These are phyloP conservation scores for Scutellaria barbata DNA, from an alignment of 257 asterid species.

Conservation along the genomic window DNA sequence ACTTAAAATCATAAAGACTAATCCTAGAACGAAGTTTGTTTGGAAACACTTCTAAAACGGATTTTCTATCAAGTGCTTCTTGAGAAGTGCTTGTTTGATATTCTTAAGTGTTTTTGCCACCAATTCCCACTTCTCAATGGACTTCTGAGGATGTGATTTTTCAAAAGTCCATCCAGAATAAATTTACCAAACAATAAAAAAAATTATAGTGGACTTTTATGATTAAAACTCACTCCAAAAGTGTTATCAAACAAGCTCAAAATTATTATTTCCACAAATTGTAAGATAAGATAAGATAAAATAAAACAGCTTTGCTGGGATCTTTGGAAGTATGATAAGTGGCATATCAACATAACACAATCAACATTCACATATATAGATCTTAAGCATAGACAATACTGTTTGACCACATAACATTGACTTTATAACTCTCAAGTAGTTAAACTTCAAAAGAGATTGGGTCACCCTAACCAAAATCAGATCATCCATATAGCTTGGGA, in stretches of 20 bases:
- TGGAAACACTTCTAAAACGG: too few species aligned
- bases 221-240: too few species aligned
- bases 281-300: background rate
- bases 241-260: too few species aligned
- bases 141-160: too few species aligned
- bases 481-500: constrained; percentile 18
- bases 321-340: constrained; percentile 22
- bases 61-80: too few species aligned
- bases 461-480: background rate
- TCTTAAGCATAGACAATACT: background rate
- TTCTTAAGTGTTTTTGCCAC: too few species aligned
- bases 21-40: background rate
- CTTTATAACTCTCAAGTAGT: constrained; percentile 12
- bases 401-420: constrained; percentile 2
- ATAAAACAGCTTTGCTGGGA: constrained; percentile 15
- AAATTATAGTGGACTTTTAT: too few species aligned
- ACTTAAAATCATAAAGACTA: constrained; percentile 8
- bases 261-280: constrained; percentile 15
- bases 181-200: too few species aligned
- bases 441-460: constrained; percentile 9
- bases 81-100: too few species aligned
- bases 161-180: too few species aligned
- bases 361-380: constrained; percentile 21
- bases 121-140: too few species aligned
- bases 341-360: constrained; percentile 6